These are phyloP conservation scores for Emergomyces orientalis DNA, from an alignment of 2,329 filamentous ascomycete species.

Conservation along the genomic window DNA sequence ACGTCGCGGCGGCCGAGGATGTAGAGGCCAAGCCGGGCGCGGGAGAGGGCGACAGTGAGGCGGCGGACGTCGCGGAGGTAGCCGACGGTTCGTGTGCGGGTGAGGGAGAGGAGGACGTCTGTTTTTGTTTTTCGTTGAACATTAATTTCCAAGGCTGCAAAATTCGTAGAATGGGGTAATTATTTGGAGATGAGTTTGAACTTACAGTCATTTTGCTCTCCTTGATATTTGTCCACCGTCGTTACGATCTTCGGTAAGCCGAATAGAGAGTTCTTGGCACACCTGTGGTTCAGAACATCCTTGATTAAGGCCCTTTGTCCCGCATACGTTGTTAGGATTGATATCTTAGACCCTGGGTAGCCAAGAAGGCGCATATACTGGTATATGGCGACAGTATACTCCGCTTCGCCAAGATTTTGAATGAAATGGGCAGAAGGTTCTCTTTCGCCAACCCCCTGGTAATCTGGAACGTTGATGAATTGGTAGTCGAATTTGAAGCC, in stretches of 20 bases:
- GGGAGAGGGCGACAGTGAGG: slow-evolving; percentile 86
- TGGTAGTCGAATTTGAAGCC: slow-evolving; percentile 93
- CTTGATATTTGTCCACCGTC: slow-evolving; percentile 97
- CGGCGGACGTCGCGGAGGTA: slow-evolving; percentile 90
- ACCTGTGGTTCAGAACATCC: slow-evolving; percentile 77
- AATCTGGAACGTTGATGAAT: slow-evolving; percentile 90
- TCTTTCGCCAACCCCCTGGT: slow-evolving; percentile 78
- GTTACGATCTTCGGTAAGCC: slow-evolving; percentile 81
- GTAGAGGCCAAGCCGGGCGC: slow-evolving; percentile 83
- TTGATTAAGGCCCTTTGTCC: slow-evolving; percentile 81
- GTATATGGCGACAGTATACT: slow-evolving; percentile 90
- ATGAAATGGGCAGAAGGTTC: slow-evolving; percentile 92
- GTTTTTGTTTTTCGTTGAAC: not conserved
- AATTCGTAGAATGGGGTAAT: not conserved
- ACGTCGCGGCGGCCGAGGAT: slow-evolving; percentile 79
- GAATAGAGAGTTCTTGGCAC: slow-evolving; percentile 73
- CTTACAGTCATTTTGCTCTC: slow-evolving; percentile 97
- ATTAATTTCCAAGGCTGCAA: not conserved
- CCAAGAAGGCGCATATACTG: slow-evolving; percentile 96
- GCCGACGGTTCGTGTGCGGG: slow-evolving; percentile 76
- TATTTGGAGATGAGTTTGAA: slow-evolving; percentile 20
- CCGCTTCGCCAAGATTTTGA: slow-evolving; percentile 91
- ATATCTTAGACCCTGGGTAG: slow-evolving; percentile 75
- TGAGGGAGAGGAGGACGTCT: slow-evolving; percentile 91
- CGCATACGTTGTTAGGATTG: slow-evolving; percentile 86